Evolutionary conservation across 2,329 filamentous ascomycete genomes (phyloP), one percentile per base, ranked within the genome.

Genomic region (Cercospora brassicicola): DNA sequence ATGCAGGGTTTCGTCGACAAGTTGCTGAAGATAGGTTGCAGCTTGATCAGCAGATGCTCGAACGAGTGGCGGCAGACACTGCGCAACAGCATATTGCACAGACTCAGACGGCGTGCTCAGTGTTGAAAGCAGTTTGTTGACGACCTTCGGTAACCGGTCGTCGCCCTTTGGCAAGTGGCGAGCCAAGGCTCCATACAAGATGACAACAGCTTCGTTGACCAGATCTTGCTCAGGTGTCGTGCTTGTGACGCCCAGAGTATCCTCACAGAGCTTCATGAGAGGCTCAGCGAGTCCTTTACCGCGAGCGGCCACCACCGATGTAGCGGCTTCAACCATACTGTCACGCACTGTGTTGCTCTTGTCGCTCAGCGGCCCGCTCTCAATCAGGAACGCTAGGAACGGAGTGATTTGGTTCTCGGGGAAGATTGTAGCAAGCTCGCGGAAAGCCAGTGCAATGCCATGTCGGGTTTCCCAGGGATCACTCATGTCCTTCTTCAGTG

Each of bases 171-270:
- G 88, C 67, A 99, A 82, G 83, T 99, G 95, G 62, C 92, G 89
- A 53, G 94, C 95, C 42, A 99, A 83, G 62, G 96, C 94, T 78
- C 95, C 95, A 75, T 99, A 99, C 78, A 99, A 90, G 74, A 99
- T 95, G 73, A 99, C 94, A 62, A 99, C 94, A 18, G 96, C 95
- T 81, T 99, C 95, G 74, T 97, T 97, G 71, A 98, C 91, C 68
- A 93, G 88, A 79, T 99, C 96, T 18, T 92, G 90, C 64, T 90
- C 88, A 72, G 94, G 89, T 0, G 90, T 93, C 66, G 89, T 90
- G 77, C 91, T 92, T 78, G 95, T 92, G 2, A 89, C 89, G 76
- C 94, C 93, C n/a, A 99, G 84, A 0, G 92, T 93, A 26, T 86
- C 86, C 79, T 99, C 95, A 76, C 98, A 96, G 13, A 94, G 89